Base-by-base conservation (phyloP, 2,329 filamentous ascomycete species). In the Epichloe typhina region DNA sequence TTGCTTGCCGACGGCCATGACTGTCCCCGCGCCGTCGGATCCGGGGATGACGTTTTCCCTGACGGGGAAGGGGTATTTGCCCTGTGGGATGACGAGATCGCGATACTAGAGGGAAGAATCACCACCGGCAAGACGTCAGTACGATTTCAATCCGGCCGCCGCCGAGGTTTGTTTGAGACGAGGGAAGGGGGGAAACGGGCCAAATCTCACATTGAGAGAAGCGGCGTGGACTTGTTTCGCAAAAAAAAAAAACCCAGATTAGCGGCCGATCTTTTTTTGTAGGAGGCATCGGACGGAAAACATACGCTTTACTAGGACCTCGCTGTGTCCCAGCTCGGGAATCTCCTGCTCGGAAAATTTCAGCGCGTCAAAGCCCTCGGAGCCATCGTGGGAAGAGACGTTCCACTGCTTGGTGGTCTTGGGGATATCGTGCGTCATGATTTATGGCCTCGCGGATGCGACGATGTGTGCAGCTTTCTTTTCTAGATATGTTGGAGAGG, bases 301-400 rank as follows among this genome's bases (percentile, higher is more conserved):
- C 64, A 37, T 51, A 67, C 66, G 50, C 65, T 83, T 84, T 57
- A 90, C 80, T 36, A 90, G 73, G 5, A 88, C 83, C 26, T 90
- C 80, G 54, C 77, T 77, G 50, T 88, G 83, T 45, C 84, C 84
- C 1, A 84, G 61, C 56, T 79, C 66, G 13, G 83, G 80, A 3
- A 87, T 60, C 1, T 73, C 72, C 46, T 75, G 67, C 57, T 80
- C 72, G 53, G 74, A 67, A 57, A 77, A 75, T 58, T 72, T 65
- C 38, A 88, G 71, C 41, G 70, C 71, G 45, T 85, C 78, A 58
- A 87, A 83, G 57, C 72, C 73, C 40, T 72, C 63, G 2, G 56
- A 68, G 56, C 72, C 72, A 26, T 57, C 46, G 31, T 53, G 50
- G 8, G 52, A 46, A 36, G 68, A 66, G 42, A 84, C 63, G 35